Evolutionary conservation across 2,329 filamentous ascomycete species (phyloP).

Genomic region (Pyrenochaeta sp.): DNA sequence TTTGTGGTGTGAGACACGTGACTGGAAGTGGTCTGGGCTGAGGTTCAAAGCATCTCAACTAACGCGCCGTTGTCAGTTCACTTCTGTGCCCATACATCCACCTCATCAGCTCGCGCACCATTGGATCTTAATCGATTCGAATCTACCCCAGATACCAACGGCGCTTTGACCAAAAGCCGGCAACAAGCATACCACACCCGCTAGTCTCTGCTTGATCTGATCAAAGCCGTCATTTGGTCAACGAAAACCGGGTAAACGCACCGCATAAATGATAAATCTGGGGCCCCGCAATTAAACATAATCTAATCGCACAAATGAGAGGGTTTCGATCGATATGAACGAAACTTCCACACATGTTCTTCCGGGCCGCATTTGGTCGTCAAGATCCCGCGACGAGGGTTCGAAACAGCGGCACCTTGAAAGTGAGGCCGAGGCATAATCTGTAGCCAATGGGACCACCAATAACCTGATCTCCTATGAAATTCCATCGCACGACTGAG

Average conservation of each 20-base stretch:
- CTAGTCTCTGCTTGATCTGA: not conserved
- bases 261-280: conserved; percentile 9
- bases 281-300: conserved; percentile 19
- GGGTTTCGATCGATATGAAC: conserved; percentile 10
- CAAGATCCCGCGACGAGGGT: conserved; percentile 4
- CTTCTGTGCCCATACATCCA: not conserved
- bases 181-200: conserved; percentile 1
- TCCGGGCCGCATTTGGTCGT: conserved; percentile 5
- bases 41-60: too few relatives aligned
- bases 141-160: not conserved
- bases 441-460: conserved; percentile 9
- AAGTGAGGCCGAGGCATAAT: conserved; percentile 7
- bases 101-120: not conserved
- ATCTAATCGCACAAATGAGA: conserved; percentile 18
- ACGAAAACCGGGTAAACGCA: conserved; percentile 21
- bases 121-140: not conserved
- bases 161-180: not conserved
- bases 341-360: conserved; percentile 17
- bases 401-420: conserved; percentile 17
- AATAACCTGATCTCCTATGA: not conserved
- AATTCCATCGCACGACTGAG: not conserved
- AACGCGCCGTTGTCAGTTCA: too few relatives aligned
- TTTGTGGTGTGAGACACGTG: too few relatives aligned
- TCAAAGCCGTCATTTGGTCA: conserved; percentile 1
- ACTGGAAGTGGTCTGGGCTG: too few relatives aligned